Evolutionary conservation across 768 basidiomycete genomes (phyloP).

Genomic region (Termitomyces sp.): DNA sequence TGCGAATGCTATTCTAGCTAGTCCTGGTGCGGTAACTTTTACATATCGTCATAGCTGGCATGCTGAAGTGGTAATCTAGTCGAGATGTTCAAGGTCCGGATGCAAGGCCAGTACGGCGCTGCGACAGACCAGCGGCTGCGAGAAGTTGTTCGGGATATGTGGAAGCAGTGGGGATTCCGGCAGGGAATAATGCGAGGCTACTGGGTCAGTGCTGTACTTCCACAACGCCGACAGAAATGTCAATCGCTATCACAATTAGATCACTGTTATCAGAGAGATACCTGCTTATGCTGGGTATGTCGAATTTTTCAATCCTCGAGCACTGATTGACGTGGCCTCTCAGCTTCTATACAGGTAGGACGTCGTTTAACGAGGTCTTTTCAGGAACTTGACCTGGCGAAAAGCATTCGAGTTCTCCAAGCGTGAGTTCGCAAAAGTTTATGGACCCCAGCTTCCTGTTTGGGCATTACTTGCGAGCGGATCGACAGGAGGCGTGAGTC

Average conservation of each 20-base stretch:
- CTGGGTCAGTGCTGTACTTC: constrained; percentile 56
- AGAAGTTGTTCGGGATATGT: constrained; percentile 75
- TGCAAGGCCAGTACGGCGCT: constrained; percentile 93
- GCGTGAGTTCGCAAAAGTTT: constrained; percentile 59
- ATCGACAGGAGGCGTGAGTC: constrained; percentile 72
- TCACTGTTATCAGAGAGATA: constrained; percentile 89
- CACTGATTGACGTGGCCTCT: background rate
- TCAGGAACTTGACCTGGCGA: constrained; percentile 44
- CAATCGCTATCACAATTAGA: constrained; percentile 33
- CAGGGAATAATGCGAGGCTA: constrained; percentile 95
- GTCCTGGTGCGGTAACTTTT: constrained; percentile 56
- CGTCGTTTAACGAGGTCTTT: background rate
- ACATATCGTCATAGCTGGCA: background rate
- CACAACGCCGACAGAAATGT: background rate
- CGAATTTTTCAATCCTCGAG: background rate
- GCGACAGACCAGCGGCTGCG: constrained; percentile 74
- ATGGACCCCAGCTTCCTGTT: constrained; percentile 68
- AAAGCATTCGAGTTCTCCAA: constrained; percentile 88
- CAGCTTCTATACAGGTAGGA: constrained; percentile 39
- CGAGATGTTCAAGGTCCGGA: constrained; percentile 98
- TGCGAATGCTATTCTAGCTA: constrained; percentile 83
- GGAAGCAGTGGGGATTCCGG: constrained; percentile 78
- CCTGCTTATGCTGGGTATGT: constrained; percentile 91
- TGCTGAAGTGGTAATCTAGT: constrained; percentile 38
- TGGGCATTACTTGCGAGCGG: constrained; percentile 85